A percentile compares a stretch with the other conserved stretches of the same genome.
These are phyloP conservation scores for Fraxinus cuspidata DNA, from an alignment of 257 asterid species.

Conservation along the genomic window DNA sequence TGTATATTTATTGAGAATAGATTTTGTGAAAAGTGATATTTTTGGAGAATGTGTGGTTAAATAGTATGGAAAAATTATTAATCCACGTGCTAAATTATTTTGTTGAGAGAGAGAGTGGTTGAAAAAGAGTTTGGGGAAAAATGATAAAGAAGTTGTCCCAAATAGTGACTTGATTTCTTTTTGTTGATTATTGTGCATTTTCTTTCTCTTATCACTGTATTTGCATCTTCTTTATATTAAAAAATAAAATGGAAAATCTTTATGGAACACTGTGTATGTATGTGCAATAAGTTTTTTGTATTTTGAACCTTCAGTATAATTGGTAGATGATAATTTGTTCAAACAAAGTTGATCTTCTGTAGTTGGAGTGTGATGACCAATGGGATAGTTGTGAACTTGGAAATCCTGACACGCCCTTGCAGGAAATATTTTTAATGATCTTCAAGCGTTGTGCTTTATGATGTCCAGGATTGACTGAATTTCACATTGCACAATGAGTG, in stretches of 20 bases:
- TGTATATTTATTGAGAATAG: too few relatives aligned
- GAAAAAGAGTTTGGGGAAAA: too few relatives aligned
- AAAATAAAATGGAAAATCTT: too few relatives aligned
- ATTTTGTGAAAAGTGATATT: background rate
- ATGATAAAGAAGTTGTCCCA: too few relatives aligned
- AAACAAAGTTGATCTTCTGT: conserved; percentile 8
- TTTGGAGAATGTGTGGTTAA: too few relatives aligned
- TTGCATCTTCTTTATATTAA: background rate
- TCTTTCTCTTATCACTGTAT: background rate
- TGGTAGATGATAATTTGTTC: background rate
- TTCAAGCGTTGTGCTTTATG: background rate
- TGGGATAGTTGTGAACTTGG: background rate
- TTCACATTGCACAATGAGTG: background rate
- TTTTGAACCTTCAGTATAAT: too few relatives aligned
- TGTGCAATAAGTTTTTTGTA: background rate
- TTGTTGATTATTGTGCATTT: background rate
- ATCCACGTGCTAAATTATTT: too few relatives aligned
- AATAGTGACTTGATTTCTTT: background rate
- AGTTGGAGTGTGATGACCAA: conserved; percentile 4
- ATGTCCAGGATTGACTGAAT: background rate
- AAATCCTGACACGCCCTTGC: conserved; percentile 21
- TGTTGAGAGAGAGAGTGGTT: too few relatives aligned
- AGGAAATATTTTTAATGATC: background rate
- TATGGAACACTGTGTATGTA: background rate
- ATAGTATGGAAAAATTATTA: too few relatives aligned